These are phyloP conservation scores for Myxozyma neotropica DNA, from an alignment of 805 yeast species.

Conservation along the genomic window DNA sequence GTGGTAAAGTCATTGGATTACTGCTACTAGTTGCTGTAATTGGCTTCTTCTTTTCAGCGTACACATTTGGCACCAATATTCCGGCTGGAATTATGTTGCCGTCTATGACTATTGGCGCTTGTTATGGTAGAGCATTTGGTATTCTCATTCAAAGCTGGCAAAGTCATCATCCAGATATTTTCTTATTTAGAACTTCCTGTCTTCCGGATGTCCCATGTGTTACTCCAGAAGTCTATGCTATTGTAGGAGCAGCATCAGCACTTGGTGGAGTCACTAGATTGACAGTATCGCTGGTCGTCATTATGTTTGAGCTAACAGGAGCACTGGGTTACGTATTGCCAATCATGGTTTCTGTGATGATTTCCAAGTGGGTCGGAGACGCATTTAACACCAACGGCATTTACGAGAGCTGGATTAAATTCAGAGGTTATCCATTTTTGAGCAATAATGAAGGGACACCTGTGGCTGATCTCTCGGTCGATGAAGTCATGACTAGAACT, in stretches of 20 bases:
- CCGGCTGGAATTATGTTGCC: slow-evolving; percentile 99
- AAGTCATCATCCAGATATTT: slow-evolving; percentile 44
- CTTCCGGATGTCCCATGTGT: slow-evolving; percentile 57
- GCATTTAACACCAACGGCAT: slow-evolving; percentile 57
- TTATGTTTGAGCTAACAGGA: slow-evolving; percentile 81
- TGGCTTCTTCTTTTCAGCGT: slow-evolving; percentile 64
- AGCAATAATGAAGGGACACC: slow-evolving; percentile 47
- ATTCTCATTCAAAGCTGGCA: slow-evolving; percentile 59
- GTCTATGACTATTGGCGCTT: slow-evolving; percentile 94
- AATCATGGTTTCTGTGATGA: slow-evolving; percentile 79
- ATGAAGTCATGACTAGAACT: slow-evolving; percentile 44
- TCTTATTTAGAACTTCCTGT: slow-evolving; percentile 43
- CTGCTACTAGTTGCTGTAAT: slow-evolving; percentile 48
- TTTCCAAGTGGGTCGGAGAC: slow-evolving; percentile 73
- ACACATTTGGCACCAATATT: slow-evolving; percentile 67
- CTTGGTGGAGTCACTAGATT: slow-evolving; percentile 79
- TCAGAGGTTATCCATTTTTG: slow-evolving; percentile 48
- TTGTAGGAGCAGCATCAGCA: slow-evolving; percentile 84
- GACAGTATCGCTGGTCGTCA: slow-evolving; percentile 77
- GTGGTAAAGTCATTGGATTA: slow-evolving; percentile 39
- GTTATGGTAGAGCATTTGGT: slow-evolving; percentile 88
- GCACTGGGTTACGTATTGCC: slow-evolving; percentile 83
- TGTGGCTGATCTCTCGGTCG: slow-evolving; percentile 46
- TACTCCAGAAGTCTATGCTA: slow-evolving; percentile 85
- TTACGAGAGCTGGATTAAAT: slow-evolving; percentile 61